Evolutionary conservation across 2,329 filamentous ascomycete species (phyloP).

Genomic region (Samsoniella hepiali): DNA sequence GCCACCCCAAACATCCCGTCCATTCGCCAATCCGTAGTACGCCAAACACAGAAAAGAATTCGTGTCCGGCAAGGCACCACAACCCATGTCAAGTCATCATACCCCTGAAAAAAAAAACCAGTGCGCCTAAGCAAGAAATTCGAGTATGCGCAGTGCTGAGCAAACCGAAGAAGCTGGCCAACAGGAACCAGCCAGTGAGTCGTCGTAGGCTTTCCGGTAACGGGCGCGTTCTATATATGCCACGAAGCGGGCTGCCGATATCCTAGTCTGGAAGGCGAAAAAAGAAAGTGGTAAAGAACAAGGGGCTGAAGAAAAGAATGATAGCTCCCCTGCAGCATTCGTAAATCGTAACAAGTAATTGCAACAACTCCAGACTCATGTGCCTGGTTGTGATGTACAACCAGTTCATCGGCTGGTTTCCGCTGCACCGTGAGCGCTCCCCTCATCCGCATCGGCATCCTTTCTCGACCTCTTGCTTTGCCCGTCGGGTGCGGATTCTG

Average conservation of each 20-base stretch:
- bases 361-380: not conserved
- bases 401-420: constrained; percentile 37
- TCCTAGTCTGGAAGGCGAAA: not conserved
- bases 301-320: not conserved
- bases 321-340: constrained; percentile 8
- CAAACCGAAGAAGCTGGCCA: not conserved
- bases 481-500: constrained; percentile 45
- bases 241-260: not conserved
- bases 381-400: constrained; percentile 6
- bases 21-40: not conserved
- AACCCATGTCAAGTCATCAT: not conserved
- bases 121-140: constrained; percentile 4
- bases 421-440: constrained; percentile 31
- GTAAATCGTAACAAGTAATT: constrained; percentile 16
- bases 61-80: not conserved
- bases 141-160: not conserved
- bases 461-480: constrained; percentile 58
- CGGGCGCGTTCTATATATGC: not conserved
- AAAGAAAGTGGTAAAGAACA: not conserved
- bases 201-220: not conserved
- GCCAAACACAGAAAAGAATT: not conserved
- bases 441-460: constrained; percentile 43
- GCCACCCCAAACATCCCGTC: not conserved
- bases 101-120: not conserved
- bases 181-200: not conserved